Percentiles rank a stretch among this genome's conserved stretches.
Conservation (phyloP, 139 green algal genomes). For the Picochlorum sp. region DNA sequence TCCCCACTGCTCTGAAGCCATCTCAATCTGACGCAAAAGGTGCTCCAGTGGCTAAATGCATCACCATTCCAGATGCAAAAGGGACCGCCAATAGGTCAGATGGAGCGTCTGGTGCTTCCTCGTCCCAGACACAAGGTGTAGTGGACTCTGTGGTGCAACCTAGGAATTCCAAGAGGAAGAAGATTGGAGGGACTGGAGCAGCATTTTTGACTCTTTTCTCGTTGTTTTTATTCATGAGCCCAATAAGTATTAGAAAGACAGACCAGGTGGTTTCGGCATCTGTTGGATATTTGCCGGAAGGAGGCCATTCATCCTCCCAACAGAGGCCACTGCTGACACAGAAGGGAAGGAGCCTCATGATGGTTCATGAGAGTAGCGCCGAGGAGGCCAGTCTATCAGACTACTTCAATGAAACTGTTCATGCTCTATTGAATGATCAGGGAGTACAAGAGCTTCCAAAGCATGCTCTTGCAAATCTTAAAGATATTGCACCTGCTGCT, state of each 20-base stretch:
- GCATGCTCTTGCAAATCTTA: slow-evolving; percentile 20
- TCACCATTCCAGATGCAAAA: neutral
- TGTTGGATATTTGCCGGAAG: neutral
- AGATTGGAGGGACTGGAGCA: slow-evolving; percentile 27
- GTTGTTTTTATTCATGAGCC: slow-evolving; percentile 38
- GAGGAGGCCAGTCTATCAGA: neutral
- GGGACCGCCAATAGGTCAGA: neutral
- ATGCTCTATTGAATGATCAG: slow-evolving; percentile 3
- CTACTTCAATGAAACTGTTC: slow-evolving; percentile 11
- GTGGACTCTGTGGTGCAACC: neutral
- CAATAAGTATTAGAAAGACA: slow-evolving; percentile 1
- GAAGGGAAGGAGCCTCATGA: slow-evolving; percentile 1
- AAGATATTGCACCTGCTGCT: slow-evolving; percentile 35
- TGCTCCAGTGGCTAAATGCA: neutral
- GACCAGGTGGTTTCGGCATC: neutral
- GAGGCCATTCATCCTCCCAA: neutral
- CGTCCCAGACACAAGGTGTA: neutral
- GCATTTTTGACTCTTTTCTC: slow-evolving; percentile 41
- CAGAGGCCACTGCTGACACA: neutral
- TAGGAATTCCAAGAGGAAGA: neutral
- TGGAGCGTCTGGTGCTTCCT: neutral
- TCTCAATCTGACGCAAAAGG: neutral
- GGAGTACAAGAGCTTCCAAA: slow-evolving; percentile 6
- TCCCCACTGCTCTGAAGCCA: slow-evolving; percentile 5
- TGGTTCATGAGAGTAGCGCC: neutral